A percentile compares a stretch with the other conserved stretches of the same genome.
These are phyloP conservation scores for Aspergillus wentii DNA, from an alignment of 495 filamentous ascomycete genomes.

Conservation along the genomic window DNA sequence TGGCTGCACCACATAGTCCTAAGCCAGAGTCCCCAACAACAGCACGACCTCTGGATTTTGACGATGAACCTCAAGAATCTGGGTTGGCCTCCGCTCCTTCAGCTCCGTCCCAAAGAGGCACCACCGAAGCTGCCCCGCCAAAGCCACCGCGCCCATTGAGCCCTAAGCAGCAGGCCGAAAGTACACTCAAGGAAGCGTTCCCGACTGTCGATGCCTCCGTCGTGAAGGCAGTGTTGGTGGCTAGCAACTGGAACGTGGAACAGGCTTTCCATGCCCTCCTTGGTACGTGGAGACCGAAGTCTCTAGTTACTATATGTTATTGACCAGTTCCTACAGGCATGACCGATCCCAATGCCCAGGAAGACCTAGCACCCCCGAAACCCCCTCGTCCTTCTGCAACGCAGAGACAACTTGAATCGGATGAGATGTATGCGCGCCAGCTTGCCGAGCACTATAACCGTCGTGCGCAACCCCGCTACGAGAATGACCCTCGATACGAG, in stretches of 20 bases:
- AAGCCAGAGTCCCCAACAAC: conserved; percentile 80
- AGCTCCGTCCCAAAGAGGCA: conserved; percentile 28
- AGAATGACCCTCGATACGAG: conserved; percentile 35
- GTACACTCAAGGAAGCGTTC: conserved; percentile 91
- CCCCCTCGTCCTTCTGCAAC: conserved; percentile 70
- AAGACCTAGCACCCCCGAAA: conserved; percentile 58
- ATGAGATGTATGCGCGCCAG: conserved; percentile 91
- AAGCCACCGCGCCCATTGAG: conserved; percentile 86
- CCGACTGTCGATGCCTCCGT: conserved; percentile 76
- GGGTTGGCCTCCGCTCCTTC: conserved; percentile 34
- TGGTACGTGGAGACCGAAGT: conserved; percentile 41
- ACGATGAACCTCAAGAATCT: conserved; percentile 74
- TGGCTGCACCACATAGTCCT: conserved; percentile 25
- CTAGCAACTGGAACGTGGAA: conserved; percentile 84
- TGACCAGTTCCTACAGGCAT: conserved; percentile 53
- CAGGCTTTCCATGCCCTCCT: conserved; percentile 94
- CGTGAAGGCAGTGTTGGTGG: conserved; percentile 80
- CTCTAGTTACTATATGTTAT: background rate
- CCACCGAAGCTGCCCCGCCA: conserved; percentile 55
- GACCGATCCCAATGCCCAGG: conserved; percentile 84
- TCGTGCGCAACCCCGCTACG: conserved; percentile 33
- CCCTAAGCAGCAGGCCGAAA: conserved; percentile 76
- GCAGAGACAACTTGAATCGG: conserved; percentile 77
- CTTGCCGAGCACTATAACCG: conserved; percentile 83
- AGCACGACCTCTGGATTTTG: conserved; percentile 75